A percentile compares a stretch with the other conserved stretches of the same genome.
These are phyloP conservation scores for Iris pallida DNA, from an alignment of 116 monocot genomes.

Conservation along the genomic window DNA sequence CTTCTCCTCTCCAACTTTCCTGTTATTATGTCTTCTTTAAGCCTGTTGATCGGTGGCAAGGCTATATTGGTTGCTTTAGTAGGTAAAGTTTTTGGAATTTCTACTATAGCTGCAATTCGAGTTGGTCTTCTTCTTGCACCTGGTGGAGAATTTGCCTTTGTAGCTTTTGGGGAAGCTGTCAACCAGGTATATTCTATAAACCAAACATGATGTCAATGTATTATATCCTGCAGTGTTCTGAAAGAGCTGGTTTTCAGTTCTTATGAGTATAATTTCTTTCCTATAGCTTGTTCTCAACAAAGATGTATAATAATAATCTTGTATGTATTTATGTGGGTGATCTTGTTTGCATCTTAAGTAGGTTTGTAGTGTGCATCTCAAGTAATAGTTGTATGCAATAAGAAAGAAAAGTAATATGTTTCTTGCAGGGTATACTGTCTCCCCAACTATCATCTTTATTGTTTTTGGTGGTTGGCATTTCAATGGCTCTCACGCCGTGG, in stretches of 20 bases:
- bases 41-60: conserved; percentile 62
- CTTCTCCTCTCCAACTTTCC: conserved; percentile 80
- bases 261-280: not conserved
- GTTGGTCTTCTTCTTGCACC: conserved; percentile 92
- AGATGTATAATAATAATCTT: not conserved
- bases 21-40: conserved; percentile 60
- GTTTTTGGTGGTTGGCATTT: conserved; percentile 94
- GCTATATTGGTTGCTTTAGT: conserved; percentile 59
- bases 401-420: not conserved
- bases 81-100: conserved; percentile 74
- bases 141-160: conserved; percentile 97
- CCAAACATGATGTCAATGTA: not conserved
- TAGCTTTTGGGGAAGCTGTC: conserved; percentile 86
- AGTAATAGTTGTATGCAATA: not conserved
- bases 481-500: conserved; percentile 97
- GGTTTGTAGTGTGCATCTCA: not conserved
- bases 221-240: not conserved
- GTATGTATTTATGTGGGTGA: not conserved
- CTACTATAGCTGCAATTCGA: conserved; percentile 73
- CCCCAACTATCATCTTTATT: conserved; percentile 79
- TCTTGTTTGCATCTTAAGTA: not conserved
- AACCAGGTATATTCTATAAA: conserved; percentile 72
- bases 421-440: conserved; percentile 76
- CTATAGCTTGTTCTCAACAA: not conserved
- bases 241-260: not conserved